These are phyloP conservation scores for Diphasiastrum complanatum DNA, from an alignment of 83 land plant species.

Conservation along the genomic window DNA sequence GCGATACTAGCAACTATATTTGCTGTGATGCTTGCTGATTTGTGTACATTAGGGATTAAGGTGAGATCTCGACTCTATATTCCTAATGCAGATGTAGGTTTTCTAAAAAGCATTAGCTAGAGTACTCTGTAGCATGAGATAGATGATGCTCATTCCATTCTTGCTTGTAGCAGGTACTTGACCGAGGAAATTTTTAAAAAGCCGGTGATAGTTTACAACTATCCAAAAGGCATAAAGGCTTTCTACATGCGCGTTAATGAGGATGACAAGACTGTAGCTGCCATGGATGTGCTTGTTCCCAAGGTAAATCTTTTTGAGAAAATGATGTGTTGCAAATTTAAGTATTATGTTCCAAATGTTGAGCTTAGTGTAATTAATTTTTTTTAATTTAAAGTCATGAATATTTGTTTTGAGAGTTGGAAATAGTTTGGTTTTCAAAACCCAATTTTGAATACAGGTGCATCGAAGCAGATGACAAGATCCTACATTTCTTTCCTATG, in stretches of 20 bases:
- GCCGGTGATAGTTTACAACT: slow-evolving; percentile 71
- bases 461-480: too few species aligned
- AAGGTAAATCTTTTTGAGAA: slow-evolving; percentile 43
- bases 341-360: too few species aligned
- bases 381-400: too few species aligned
- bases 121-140: not conserved
- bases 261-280: slow-evolving; percentile 76
- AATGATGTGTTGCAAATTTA: not conserved
- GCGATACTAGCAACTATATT: too few species aligned
- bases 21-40: too few species aligned
- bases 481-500: too few species aligned
- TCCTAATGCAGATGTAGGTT: not conserved
- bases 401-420: too few species aligned
- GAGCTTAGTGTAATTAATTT: too few species aligned
- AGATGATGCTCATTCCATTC: not conserved
- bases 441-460: too few species aligned
- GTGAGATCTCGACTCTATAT: too few species aligned
- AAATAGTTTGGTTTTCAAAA: too few species aligned
- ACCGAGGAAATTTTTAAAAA: slow-evolving; percentile 57
- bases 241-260: slow-evolving; percentile 69
- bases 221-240: slow-evolving; percentile 73
- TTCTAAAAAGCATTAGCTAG: not conserved
- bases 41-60: too few species aligned
- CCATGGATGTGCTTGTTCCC: slow-evolving; percentile 85
- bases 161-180: slow-evolving; percentile 45